phyloP scores from a whole-genome alignment of 1,284 basidiomycete genomes.

The Puccinia coronata region DNA sequence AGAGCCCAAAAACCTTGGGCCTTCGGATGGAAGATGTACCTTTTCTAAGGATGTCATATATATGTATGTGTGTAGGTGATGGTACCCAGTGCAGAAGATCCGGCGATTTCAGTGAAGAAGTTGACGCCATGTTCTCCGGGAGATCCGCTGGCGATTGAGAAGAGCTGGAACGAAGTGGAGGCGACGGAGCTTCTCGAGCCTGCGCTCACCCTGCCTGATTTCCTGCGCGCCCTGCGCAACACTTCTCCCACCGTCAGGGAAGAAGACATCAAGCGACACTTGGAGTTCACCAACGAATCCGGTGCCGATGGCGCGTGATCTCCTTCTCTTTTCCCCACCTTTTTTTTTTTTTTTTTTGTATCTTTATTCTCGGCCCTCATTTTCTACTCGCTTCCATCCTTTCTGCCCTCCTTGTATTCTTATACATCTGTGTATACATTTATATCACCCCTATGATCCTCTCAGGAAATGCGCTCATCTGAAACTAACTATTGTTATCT shows the following conservation, averaged over 20 bases:
- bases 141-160: conserved; percentile 80
- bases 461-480: not conserved
- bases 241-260: conserved; percentile 86
- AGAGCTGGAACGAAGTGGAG: conserved; percentile 87
- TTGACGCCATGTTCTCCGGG: conserved; percentile 93
- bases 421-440: no score
- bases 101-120: conserved; percentile 65
- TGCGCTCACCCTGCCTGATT: conserved; percentile 75
- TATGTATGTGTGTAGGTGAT: conserved; percentile 58
- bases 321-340: not conserved
- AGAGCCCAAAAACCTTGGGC: not conserved
- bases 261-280: conserved; percentile 84
- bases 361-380: not conserved
- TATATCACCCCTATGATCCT: not conserved
- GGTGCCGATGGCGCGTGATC: conserved; percentile 57
- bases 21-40: not conserved
- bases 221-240: conserved; percentile 77
- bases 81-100: conserved; percentile 60
- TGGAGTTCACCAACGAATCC: conserved; percentile 84
- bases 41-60: no score
- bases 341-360: not conserved
- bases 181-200: conserved; percentile 89
- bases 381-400: not conserved
- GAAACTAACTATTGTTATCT: not conserved
- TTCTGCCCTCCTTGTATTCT: not conserved